Evolutionary conservation across 768 basidiomycete species (phyloP), one percentile per base, ranked within the genome.

Genomic region (Pisolithus marmoratus): DNA sequence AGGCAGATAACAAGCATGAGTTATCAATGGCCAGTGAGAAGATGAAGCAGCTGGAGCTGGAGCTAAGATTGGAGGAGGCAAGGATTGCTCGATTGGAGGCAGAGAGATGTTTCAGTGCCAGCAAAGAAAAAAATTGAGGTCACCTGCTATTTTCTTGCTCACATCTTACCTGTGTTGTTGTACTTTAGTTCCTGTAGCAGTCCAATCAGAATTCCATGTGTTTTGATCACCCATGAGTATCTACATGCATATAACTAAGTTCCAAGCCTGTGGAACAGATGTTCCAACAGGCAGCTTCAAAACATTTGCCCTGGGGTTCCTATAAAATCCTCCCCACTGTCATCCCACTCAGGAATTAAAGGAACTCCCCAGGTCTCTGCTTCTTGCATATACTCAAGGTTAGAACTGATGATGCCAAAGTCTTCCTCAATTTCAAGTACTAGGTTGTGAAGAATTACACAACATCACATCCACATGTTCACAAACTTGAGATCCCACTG

Each of bases 401-500:
- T 14, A 38, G 48, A 46, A 19, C 15, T 36, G 15, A 9, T 2
- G n/a, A 49, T 22, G 9, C 48, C 23, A 20, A 54, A 34, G 9
- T 51, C 34, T 23, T 57, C 50, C 17, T 57, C 56, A 51, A 57
- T 51, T 11, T 51, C 47, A 15, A 57, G 20, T 2, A 57, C 51
- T 37, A 57, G 26, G 23, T 57, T 57, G 26, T 57, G 56, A 2
- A 57, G 41, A 20, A 57, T 57, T 11, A 57, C 27, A 34, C 49
- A 53, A 23, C 49, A 54, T 24, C 23, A 17, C 11, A 51, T 48
- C 42, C 52, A 57, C 12, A 41, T 44, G 23, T 27, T 49, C 17
- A 44, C 44, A 49, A 50, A 48, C 4, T 51, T 14, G 1, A 51
- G 37, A 14, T 57, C 37, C 6, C 20, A 11, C 22, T 48, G 37